Base-by-base conservation (phyloP, 768 basidiomycete genomes). In the Suillus subaureus region DNA sequence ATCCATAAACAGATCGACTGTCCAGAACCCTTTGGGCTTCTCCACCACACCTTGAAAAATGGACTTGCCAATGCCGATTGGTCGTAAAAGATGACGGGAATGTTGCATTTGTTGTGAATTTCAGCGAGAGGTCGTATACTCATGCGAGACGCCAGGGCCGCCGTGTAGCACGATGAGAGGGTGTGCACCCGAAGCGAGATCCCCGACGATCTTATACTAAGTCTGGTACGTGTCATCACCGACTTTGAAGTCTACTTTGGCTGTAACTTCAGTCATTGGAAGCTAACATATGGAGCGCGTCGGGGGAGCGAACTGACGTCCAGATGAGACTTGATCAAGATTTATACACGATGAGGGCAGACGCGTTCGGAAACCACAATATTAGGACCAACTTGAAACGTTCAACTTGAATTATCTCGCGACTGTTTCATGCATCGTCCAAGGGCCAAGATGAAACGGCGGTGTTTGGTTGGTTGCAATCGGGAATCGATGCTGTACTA, bases 111-210 rank as follows among this genome's bases (percentile, higher is more conserved):
- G 21, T 33, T 55, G 33, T 33, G 12, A 52, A 82, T 74, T 62
- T 80, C 77, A 45, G 61, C 67, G 45, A 77, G 62, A 8, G 79
- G 72, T 64, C 61, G 85, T 72, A 70, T 83, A 83, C 56, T 78
- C 71, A 63, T 82, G 80, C 16, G 77, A 69, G 5, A 76, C 66
- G 4, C 87, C 85, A 11, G 85, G 86, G 6, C 86, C 87, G 21
- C 85, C 86, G 65, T 88, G 87, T 6, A 87, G 75, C 4, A 78
- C 72, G 63, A 88, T 75, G 55, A 87, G 79, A n/a, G 87, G 85
- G 15, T 77, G 75, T 28, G 69, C 61, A 21, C 70, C 69, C 6
- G 72, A 70, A 54, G 71, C 69, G 68, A 84, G 77, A 68, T 84
- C 78, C 35, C 84, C 84, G 58, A 80, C 66, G 66, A 85, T 66